Conservation (phyloP, 257 asterid genomes). For the Jacaranda mimosifolia region DNA sequence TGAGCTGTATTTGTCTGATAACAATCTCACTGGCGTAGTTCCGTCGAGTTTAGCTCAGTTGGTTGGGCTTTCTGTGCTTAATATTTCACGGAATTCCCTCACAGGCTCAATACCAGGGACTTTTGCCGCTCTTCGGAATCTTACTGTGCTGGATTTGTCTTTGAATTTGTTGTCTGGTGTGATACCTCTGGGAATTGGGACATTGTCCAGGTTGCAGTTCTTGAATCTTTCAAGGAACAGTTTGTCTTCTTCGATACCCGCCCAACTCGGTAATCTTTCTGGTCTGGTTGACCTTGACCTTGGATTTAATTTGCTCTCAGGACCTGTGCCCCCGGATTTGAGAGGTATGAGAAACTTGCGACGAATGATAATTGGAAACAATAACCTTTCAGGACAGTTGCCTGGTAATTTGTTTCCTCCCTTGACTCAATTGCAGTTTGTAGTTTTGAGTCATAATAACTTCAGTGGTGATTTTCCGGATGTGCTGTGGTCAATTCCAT, state of each 20-base stretch:
- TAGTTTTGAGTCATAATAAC: constrained; percentile 63
- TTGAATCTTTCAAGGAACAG: constrained; percentile 79
- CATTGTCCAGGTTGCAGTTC: constrained; percentile 55
- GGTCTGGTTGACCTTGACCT: constrained; percentile 81
- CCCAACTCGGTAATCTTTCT: constrained; percentile 78
- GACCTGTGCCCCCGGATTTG: constrained; percentile 61
- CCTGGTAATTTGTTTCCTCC: constrained; percentile 59
- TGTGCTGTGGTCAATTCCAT: constrained; percentile 73
- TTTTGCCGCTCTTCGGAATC: constrained; percentile 57
- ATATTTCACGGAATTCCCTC: constrained; percentile 72
- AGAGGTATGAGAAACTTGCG: constrained; percentile 67
- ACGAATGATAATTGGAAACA: constrained; percentile 55
- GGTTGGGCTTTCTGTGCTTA: constrained; percentile 62
- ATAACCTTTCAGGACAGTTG: constrained; percentile 68
- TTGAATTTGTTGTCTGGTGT: constrained; percentile 68
- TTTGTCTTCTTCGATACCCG: constrained; percentile 79
- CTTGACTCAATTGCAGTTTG: constrained; percentile 55
- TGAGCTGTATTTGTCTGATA: constrained; percentile 66
- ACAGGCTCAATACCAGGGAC: constrained; percentile 59
- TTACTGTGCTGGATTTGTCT: constrained; percentile 74
- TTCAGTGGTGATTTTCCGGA: constrained; percentile 63
- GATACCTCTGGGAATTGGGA: constrained; percentile 72
- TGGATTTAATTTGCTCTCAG: constrained; percentile 70
- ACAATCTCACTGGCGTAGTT: constrained; percentile 65
- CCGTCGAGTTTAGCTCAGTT: constrained; percentile 75